Conservation (phyloP, 2,329 filamentous ascomycete genomes). For the Fusarium drepaniforme region DNA sequence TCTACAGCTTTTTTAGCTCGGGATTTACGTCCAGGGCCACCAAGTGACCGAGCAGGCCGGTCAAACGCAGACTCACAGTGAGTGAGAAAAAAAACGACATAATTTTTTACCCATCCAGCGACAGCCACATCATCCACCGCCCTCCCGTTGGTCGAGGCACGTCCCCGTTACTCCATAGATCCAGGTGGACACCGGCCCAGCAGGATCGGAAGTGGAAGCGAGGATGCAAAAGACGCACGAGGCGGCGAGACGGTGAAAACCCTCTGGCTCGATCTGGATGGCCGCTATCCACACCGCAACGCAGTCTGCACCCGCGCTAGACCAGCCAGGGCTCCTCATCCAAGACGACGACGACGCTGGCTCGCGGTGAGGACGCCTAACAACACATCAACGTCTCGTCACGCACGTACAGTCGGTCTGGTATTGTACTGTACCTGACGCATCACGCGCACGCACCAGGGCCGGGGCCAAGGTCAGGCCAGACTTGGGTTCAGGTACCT, state of each 20-base stretch:
- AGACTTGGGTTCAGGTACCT: conserved; percentile 10
- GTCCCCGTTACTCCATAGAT: conserved; percentile 28
- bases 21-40: not conserved
- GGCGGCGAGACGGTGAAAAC: conserved; percentile 38
- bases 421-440: not conserved
- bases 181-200: conserved; percentile 13
- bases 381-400: conserved; percentile 16
- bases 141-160: conserved; percentile 37
- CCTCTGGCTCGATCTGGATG: conserved; percentile 31
- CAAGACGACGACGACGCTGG: not conserved
- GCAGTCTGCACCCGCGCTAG: conserved; percentile 1
- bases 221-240: conserved; percentile 25
- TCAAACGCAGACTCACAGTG: conserved; percentile 14
- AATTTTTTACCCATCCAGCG: conserved; percentile 41
- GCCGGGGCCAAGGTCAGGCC: conserved; percentile 6
- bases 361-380: not conserved
- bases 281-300: conserved; percentile 33
- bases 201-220: conserved; percentile 10
- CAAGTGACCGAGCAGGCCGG: conserved; percentile 24
- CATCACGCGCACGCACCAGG: conserved; percentile 1
- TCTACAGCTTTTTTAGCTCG: conserved; percentile 4
- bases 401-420: not conserved
- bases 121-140: conserved; percentile 45
- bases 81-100: conserved; percentile 33
- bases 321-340: not conserved